Evolutionary conservation across 129 eudicot species (phyloP), one percentile per base, ranked within the genome.

Genomic region (Flaveria linearis): DNA sequence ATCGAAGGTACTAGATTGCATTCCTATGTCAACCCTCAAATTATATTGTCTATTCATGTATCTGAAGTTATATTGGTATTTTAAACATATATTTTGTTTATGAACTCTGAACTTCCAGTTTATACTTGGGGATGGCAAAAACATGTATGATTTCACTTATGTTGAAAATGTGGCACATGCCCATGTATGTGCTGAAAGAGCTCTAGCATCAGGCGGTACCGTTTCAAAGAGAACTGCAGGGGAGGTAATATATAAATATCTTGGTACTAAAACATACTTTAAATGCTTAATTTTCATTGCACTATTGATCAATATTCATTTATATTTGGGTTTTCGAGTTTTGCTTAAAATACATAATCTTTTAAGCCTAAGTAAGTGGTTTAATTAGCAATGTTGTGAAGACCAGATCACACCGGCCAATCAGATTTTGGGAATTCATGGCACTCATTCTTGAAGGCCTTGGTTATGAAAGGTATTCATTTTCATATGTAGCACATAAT

Each of bases 91-190:
- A 51, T 49, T 49, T 65, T 10, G 25, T 75, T 74, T 43, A 50
- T 71, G 47, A 69, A 30, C 58, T 74, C 42, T 81, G 43, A 30
- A 74, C 58, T 69, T 45, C 7, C 92, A 94, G 98, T 91, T 81
- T 76, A 87, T 94, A 46, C 84, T 94, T 62, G 98, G 98, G 52
- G 83, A 88, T 74, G 98, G 98, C 18, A 91, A 88, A 73, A 94
- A 88, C 84, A 62, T 94, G 91, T 94, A 91, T 81, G 98, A 94
- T 71, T n/a, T 88, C 83, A 93, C 98, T 43, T 93, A 88, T 63
- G 98, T 93, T 63, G 98, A 91, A 84, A 93, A n/a, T n/a, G 98
- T 91, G 82, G 98, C 97, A 73, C 98, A 94, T 88, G 98, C 97
- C 49, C 98, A 94, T 52, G 85, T 94, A 73, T 94, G 98, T 83